Evolutionary conservation across 2,329 filamentous ascomycete species (phyloP), one percentile per base, ranked within the genome.

Genomic region (Cercospora citrullina): DNA sequence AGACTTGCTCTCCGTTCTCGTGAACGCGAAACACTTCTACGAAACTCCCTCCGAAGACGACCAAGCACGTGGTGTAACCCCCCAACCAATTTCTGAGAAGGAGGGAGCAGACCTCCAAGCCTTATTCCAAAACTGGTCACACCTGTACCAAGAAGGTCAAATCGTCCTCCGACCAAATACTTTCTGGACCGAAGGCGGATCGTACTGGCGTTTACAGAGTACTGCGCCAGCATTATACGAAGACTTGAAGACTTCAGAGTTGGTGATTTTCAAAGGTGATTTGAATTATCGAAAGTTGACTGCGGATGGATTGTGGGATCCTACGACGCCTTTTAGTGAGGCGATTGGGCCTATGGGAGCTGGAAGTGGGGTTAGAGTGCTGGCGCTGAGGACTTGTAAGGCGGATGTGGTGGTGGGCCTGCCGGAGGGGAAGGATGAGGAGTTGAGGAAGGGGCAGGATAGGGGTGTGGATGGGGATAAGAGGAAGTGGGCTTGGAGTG

Each of bases 191-290:
- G 87, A 91, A 12, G 89, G 86, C 0, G 93, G 93, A 3, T 92
- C 91, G 76, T 99, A 91, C 82, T 98, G 95, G 94, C 87, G 93
- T 33, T 80, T 99, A 68, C 93, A 94, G 0, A 80, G 83, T 14
- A 84, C 87, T 26, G 91, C 89, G 1, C 86, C 87, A 2, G 85
- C 86, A 30, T 81, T 99, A 12, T 86, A 88, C 63, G 86, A 91
- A 6, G 94, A 98, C 76, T 81, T 99, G 65, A 90, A 93, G 82
- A 82, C 88, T 69, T 92, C 91, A 72, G 92, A 97, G 79, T 84
- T 99, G 18, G 92, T 97, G 12, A 89, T 99, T 65, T 98, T 98
- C 84, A 99, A 99, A 84, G 95, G 95, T 2, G 95, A 99, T 78
- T 79, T 99, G 73, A 99, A 99, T 82, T 99, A 98, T 80, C 86